Base-by-base conservation (phyloP, 176 grass and related monocot genomes). In the Pontederia paniculata region DNA sequence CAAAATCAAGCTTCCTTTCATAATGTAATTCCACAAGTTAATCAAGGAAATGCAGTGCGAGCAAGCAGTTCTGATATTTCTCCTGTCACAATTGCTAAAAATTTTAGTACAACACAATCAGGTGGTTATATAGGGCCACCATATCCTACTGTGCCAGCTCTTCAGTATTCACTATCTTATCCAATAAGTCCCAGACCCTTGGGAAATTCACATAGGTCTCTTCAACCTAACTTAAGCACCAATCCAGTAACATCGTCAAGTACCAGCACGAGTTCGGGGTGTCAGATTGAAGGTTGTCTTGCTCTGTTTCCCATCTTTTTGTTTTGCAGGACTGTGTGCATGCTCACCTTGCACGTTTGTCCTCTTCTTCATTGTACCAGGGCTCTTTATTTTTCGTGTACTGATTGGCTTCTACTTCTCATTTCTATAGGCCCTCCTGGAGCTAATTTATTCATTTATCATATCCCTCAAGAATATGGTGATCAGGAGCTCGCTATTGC, bases 381-480 rank as follows among this genome's bases (percentile, higher is more conserved):
- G 15, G 15, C 13, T 50, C 9, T 56, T 56, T 47, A 25, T 10
- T n/a, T n/a, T n/a, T n/a, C n/a, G n/a, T n/a, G 20, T 18, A 48
- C 31, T 2, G 17, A 31, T 19, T 54, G 28, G 18, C 44, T 23
- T 18, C 1, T n/a, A 65, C 45, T 42, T 43, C n/a, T 48, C 75
- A 70, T 66, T 56, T 31, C 0, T 84, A 13, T 70, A 89, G 86
- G 86, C 25, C 86, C 86, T 73, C 86, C 86, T 67, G 86, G 86
- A 78, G 86, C 86, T 37, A 89, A 89, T 73, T 76, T 89, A 58
- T 89, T 89, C 76, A 89, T 89, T 48, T 89, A 89, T 53, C 86
- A 89, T 58, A 89, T 89, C 67, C 86, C 86, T 22, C 86, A 89
- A 76, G 78, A 85, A 12, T 89, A 62, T 63, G 87, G 83, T 44